phyloP scores from a whole-genome alignment of 1,139 yeast species.

The Pichia sp. region DNA sequence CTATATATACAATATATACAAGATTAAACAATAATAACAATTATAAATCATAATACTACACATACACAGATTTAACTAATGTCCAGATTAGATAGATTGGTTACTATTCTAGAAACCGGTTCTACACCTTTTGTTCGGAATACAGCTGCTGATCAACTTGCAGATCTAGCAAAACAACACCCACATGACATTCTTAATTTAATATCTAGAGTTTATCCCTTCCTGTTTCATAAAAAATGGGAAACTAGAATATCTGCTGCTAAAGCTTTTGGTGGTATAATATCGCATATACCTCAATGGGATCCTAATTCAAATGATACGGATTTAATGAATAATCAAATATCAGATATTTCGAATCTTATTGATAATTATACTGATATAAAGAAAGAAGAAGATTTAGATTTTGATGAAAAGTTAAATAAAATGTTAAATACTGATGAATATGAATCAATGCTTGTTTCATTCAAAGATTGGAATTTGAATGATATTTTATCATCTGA shows the following conservation, averaged over 20 bases:
- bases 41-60: too few species aligned
- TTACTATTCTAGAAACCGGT: slow-evolving; percentile 83
- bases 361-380: slow-evolving; percentile 19
- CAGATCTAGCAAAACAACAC: slow-evolving; percentile 88
- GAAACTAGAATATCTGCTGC: slow-evolving; percentile 96
- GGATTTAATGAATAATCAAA: slow-evolving; percentile 23
- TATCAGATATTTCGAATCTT: background rate
- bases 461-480: slow-evolving; percentile 60
- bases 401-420: slow-evolving; percentile 26
- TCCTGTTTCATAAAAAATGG: slow-evolving; percentile 78
- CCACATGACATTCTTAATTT: slow-evolving; percentile 87
- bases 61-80: slow-evolving; percentile 3
- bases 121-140: slow-evolving; percentile 90
- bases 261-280: slow-evolving; percentile 90
- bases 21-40: too few species aligned
- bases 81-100: slow-evolving; percentile 60
- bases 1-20: too few species aligned
- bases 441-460: slow-evolving; percentile 46
- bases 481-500: slow-evolving; percentile 62
- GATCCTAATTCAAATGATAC: slow-evolving; percentile 57
- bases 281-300: slow-evolving; percentile 73
- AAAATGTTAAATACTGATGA: slow-evolving; percentile 37
- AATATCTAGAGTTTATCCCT: slow-evolving; percentile 87
- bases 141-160: slow-evolving; percentile 95
- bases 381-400: slow-evolving; percentile 31